phyloP scores from a whole-genome alignment of 805 yeast species.

The Priceomyces fermenticarens region DNA sequence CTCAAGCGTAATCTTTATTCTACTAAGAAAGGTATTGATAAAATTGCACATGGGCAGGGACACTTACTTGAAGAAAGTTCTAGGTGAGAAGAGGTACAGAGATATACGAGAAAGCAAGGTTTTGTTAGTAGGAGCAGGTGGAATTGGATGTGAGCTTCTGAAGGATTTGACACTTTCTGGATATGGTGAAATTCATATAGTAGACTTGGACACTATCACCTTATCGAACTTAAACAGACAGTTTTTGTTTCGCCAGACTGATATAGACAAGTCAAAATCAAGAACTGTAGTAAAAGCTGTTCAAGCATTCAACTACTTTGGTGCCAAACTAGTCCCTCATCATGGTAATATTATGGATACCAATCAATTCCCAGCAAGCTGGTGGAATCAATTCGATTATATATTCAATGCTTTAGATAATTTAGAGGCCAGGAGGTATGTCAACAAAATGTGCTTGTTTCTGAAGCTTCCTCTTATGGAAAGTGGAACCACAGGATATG shows the following conservation, averaged over 20 bases:
- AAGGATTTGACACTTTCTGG: conserved; percentile 78
- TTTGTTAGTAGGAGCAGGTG: conserved; percentile 91
- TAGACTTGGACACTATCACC: conserved; percentile 95
- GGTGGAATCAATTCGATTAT: conserved; percentile 71
- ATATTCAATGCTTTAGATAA: conserved; percentile 94
- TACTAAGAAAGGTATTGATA: no score
- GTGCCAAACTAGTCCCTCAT: conserved; percentile 67
- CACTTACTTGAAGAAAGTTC: conserved; percentile 41
- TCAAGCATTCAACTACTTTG: conserved; percentile 57
- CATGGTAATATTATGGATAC: conserved; percentile 88
- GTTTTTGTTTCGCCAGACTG: conserved; percentile 83
- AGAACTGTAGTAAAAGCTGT: conserved; percentile 84
- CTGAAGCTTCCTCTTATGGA: conserved; percentile 78
- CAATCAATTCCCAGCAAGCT: conserved; percentile 61
- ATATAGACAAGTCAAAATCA: conserved; percentile 86
- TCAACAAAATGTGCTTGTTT: conserved; percentile 77
- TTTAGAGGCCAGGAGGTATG: conserved; percentile 88
- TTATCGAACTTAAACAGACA: conserved; percentile 90
- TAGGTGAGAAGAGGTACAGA: conserved; percentile 34
- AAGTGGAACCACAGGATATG: conserved; percentile 92
- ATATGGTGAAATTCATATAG: conserved; percentile 82
- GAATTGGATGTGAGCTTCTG: conserved; percentile 89
- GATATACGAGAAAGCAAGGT: conserved; percentile 48
- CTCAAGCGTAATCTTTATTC: no score
- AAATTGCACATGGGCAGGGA: conserved; percentile 31